Base-by-base conservation (phyloP, 2,329 filamentous ascomycete species). In the Xylariaceae sp. region DNA sequence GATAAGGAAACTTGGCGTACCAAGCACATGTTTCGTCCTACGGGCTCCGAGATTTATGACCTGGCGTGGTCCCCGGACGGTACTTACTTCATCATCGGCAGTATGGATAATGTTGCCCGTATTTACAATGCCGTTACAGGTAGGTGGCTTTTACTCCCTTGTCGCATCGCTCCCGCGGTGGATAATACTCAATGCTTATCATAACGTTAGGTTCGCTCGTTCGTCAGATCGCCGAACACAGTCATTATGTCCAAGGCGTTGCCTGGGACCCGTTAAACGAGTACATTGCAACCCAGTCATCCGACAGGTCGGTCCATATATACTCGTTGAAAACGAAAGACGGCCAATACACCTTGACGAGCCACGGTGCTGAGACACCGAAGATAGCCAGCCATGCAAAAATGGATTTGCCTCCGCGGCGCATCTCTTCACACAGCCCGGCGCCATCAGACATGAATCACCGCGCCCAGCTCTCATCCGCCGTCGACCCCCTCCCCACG, bases 61-160 rank as follows among this genome's bases (percentile, higher is more conserved):
- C 76, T 99, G 54, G 94, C 94, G 49, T 99, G 94, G 95, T 97
- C 94, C 47, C 95, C 95, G n/a, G 94, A 99, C 71, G 91, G 89
- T 40, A 78, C 86, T 40, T 94, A 95, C 74, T 96, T 99, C 76
- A 96, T 99, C 65, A 96, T 95, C 29, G 94, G 94, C 40, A 97
- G 94, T 74, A 97, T 99, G 91, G 94, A 99, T 75, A 99, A 99
- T 70, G 87, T 97, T 69, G 91, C 94, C 55, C 84, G 92, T 56
- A 97, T 99, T 65, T 97, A 96, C 77, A 96, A 95, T 72, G 89
- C 91, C 54, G 87, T 88, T 61, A 94, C 88, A 65, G 92, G 65
- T 65, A 59, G 30, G 65, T 61, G 8, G 31, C 76, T 42, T 44
- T 19, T 37, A 6, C 50, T 26, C 44, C 6, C 27, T 31, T 31